Evolutionary conservation across 352 stramenopile species (phyloP), one percentile per base, ranked within the genome.

Genomic region (Elongisporangium senticosum): DNA sequence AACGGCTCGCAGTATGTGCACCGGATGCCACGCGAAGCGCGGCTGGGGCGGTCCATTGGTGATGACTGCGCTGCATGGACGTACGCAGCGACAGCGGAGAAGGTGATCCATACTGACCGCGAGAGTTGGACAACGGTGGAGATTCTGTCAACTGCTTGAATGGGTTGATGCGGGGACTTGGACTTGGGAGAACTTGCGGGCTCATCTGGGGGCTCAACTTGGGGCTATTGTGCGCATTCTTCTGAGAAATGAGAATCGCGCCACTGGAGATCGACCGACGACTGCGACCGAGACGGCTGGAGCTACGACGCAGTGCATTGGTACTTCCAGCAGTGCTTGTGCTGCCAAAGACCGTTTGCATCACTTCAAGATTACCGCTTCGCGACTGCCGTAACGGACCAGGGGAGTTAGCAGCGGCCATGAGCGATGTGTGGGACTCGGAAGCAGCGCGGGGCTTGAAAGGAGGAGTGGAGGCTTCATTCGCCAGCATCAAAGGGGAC

Each of bases 201-300:
- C 81, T 90, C 72, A 87, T 82, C 59, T 89, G 79, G 10, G 79
- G 79, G 23, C 79, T 89, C 26, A 86, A 58, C 49, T 77, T 86
- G 3, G 77, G 75, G 59, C 79, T 89, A 11, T 50, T 78, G 2
- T 62, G 62, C 21, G 56, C 47, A 2, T 53, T 62, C 39, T 69
- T 63, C n/a, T 71, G 65, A 22, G 62, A 64, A 11, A 65, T 62
- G 22, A 69, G 56, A 26, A 73, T 65, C 4, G 62, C 69, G 3
- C 73, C 76, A 24, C 76, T 87, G 14, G 79, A 86, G 8, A 73
- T 87, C 10, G 74, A 65, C 1, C 74, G 75, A n/a, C 77, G 73
- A 62, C 75, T 84, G 33, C 75, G 61, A 11, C 68, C 77, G 39
- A 87, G 68, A n/a, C 77, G 75, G 39, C 68, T 77, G 22, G 72